Base-by-base conservation (phyloP, 495 filamentous ascomycete genomes). In the Chaetomium tenue region DNA sequence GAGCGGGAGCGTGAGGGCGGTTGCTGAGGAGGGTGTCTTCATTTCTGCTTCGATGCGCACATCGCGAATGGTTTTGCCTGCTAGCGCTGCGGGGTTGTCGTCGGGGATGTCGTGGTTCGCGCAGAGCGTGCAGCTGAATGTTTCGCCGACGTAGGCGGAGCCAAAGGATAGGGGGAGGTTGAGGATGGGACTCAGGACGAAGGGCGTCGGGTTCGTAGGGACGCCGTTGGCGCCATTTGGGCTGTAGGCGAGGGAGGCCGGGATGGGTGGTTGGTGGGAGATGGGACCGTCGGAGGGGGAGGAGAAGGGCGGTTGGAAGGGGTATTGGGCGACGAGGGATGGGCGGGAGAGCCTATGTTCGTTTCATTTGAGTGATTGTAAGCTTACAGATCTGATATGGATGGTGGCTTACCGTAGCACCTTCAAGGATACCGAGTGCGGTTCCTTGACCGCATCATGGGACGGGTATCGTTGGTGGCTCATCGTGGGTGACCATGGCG, bases 101-200 rank as follows among this genome's bases (percentile, higher is more conserved):
- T 12, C 5, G 48, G 75, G 63, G 2, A 91, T 79, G 69, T 97
- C 93, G 74, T 97, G 94, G 79, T 94, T 97, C 11, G 90, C 93
- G 78, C 92, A 96, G 25, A 98, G 84, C 2, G 93, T 94, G 77
- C 94, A 98, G 56, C 86, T 86, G 75, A 98, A 98, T 2, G 90
- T 92, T 79, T 98, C 93, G 63, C 94, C 94, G 48, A 98, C 93
- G 67, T 97, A 97, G 56, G 93, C 92, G 12, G 90, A 91, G 59
- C 92, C 94, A 74, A 98, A 98, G 5, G 91, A 86, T 1, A 92
- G 90, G 7, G 94, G 94, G 4, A 98, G 86, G n/a, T 90, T 96
- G 67, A 97, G 83, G 57, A 87, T 86, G 0, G 83, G 81, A 15
- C 74, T 76, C 53, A 84, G 72, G 57, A 81, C 72, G 72, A 83